Evolutionary conservation across 768 basidiomycete genomes (phyloP), one percentile per base, ranked within the genome.

Genomic region (Calocera viscosa): DNA sequence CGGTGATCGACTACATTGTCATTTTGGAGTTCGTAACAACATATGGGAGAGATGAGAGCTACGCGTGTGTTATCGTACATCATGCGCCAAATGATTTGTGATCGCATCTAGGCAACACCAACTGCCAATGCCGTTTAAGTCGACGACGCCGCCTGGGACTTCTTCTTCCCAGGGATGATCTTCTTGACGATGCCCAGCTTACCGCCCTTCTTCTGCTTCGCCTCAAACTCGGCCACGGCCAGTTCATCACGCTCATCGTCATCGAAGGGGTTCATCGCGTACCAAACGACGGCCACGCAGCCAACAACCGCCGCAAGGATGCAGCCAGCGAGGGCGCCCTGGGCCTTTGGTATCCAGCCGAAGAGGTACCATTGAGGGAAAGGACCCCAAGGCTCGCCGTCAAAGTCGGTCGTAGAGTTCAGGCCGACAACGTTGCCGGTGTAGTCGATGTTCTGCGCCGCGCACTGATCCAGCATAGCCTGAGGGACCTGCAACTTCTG

Each of bases 341-440:
- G 69, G 30, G 76, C 78, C 66, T 76, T 76, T 40, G 75, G 68
- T 35, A 74, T 76, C 77, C 77, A 78, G 63, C 76, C 77, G 67
- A 70, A n/a, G 28, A 67, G 11, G 47, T 65, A 30, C 69, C 60
- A 33, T 63, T 71, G 64, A 47, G 70, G 65, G 65, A 66, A 67
- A 49, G 68, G 66, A n/a, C 63, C 66, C 14, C 28, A 89, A 75
- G 14, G 91, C 87, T 38, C 74, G 69, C 70, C 77, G 33, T 68
- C 66, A 67, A 94, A 80, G 72, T 96, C 88, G 10, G 84, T 85
- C 16, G 84, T 76, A 24, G 84, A 85, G 66, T 72, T 72, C 70
- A 84, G 81, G 0, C 95, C 95, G 14, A 90, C 95, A 0, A 91
- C 93, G 75, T 99, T 99, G 12, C 95, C 95, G 0, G 82, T 82